phyloP scores from a whole-genome alignment of 345 rosid species.

The Acer campestre region DNA sequence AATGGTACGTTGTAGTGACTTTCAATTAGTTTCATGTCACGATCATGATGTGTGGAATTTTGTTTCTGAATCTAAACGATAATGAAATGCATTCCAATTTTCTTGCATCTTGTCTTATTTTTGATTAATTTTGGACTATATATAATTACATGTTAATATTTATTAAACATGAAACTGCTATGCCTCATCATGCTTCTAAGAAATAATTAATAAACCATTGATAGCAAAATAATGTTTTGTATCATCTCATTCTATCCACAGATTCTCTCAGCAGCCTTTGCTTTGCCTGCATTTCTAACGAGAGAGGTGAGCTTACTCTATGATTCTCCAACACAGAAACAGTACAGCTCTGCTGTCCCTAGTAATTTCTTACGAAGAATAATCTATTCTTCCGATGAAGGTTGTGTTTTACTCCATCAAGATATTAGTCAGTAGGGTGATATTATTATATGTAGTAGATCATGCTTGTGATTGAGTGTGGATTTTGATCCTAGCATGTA shows the following conservation, averaged over 20 bases:
- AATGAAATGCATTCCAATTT: background rate
- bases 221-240: constrained; percentile 9
- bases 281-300: constrained; percentile 28
- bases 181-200: background rate
- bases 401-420: background rate
- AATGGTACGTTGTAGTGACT: too few relatives aligned
- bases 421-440: background rate
- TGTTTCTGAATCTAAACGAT: background rate
- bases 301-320: constrained; percentile 24
- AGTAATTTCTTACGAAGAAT: background rate
- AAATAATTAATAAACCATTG: background rate
- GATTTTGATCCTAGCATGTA: background rate
- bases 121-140: too few relatives aligned
- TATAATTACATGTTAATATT: too few relatives aligned
- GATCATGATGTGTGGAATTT: background rate
- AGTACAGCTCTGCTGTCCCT: too few relatives aligned
- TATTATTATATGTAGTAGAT: background rate
- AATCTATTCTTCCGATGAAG: background rate
- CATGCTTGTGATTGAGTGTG: background rate
- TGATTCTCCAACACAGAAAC: constrained; percentile 14
- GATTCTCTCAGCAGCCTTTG: constrained; percentile 89
- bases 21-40: background rate
- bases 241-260: constrained; percentile 36
- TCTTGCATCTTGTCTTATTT: background rate
- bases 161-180: background rate